phyloP scores from a whole-genome alignment of 169 alveolate species.

The Cystoisospora suis region DNA sequence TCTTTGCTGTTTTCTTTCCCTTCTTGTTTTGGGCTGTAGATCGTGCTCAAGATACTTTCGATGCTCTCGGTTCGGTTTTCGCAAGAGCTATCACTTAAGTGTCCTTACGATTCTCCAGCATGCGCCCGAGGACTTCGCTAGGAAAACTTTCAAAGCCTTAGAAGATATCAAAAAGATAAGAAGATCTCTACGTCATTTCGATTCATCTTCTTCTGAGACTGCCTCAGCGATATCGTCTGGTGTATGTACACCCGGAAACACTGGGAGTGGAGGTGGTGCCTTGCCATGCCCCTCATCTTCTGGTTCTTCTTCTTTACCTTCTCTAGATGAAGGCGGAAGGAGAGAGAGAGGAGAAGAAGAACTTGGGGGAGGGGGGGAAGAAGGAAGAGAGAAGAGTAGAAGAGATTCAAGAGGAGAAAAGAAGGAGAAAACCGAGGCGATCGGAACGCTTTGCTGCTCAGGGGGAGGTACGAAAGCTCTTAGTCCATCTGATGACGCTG shows the following conservation, averaged over 20 bases:
- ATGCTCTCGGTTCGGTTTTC: slow-evolving; percentile 46
- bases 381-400: neutral
- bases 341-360: neutral
- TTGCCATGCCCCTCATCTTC: no score
- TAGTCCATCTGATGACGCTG: no score
- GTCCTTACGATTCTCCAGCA: slow-evolving; percentile 17
- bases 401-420: neutral
- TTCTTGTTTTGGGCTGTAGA: neutral
- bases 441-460: no score
- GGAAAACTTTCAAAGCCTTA: slow-evolving; percentile 3
- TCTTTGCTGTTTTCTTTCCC: neutral
- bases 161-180: slow-evolving; percentile 20
- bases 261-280: no score
- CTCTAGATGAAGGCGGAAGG: neutral
- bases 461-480: no score
- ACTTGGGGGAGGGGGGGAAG: neutral
- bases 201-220: no score
- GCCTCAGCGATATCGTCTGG: no score
- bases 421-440: neutral
- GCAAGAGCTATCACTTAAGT: slow-evolving; percentile 29
- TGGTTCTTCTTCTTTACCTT: no score
- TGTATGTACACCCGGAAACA: no score
- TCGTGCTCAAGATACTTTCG: slow-evolving; percentile 32
- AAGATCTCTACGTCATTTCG: no score
- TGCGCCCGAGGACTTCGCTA: neutral